phyloP scores from a whole-genome alignment of 306 rosid species.

The Lathyrus aphaca region DNA sequence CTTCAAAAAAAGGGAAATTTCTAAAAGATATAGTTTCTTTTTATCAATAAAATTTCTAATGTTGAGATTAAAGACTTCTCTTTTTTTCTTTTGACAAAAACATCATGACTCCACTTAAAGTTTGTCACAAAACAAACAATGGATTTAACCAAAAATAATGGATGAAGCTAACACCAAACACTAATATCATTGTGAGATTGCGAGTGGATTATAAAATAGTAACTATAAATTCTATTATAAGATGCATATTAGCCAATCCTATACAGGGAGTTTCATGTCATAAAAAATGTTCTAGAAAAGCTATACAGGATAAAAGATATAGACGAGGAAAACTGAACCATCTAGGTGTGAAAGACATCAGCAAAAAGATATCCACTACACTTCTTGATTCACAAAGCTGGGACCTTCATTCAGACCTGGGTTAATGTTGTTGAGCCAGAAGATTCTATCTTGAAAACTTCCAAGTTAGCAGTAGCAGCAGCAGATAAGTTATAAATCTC shows the following conservation, averaged over 20 bases:
- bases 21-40: no score
- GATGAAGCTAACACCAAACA: conserved; percentile 1
- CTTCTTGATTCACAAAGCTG: conserved; percentile 25
- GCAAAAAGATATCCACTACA: conserved; percentile 29
- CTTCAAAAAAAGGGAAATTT: no score
- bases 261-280: conserved; percentile 19
- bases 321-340: background rate
- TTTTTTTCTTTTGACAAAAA: background rate
- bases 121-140: background rate
- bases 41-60: background rate
- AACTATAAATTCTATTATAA: background rate
- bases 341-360: conserved; percentile 33
- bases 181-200: background rate
- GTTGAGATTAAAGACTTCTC: background rate
- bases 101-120: background rate
- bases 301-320: conserved; percentile 21
- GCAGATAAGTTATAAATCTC: conserved; percentile 34
- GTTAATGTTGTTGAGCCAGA: conserved; percentile 31
- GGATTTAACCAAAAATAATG: background rate
- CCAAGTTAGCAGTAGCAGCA: conserved; percentile 41
- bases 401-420: conserved; percentile 38
- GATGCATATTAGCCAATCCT: conserved; percentile 10
- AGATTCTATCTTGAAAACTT: conserved; percentile 30
- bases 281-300: conserved; percentile 19
- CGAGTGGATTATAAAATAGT: background rate